A percentile compares a stretch with the other conserved stretches of the same genome.
phyloP scores from a whole-genome alignment of 805 yeast genomes.

The Middelhovenomyces tepae region DNA sequence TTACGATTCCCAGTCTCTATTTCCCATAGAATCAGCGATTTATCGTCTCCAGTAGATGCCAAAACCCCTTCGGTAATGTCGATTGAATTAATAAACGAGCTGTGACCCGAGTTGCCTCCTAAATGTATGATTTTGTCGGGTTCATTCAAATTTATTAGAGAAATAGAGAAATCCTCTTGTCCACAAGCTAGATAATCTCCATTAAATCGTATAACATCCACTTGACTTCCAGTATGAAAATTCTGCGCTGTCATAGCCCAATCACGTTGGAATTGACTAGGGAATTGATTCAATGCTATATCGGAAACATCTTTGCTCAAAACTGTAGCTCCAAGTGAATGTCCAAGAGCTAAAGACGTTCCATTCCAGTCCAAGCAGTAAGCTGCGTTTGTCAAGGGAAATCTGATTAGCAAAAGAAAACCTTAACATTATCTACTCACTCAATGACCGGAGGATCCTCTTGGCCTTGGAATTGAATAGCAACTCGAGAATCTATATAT shows the following conservation, averaged over 20 bases:
- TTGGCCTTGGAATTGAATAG: conserved; percentile 2
- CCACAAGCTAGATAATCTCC: conserved; percentile 15
- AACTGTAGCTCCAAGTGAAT: conserved; percentile 1
- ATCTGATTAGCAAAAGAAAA: conserved; percentile 1
- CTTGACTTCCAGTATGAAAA: conserved; percentile 13
- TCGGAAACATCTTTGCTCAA: not conserved
- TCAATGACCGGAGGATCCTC: not conserved
- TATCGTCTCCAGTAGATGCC: conserved; percentile 28
- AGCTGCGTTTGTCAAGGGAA: not conserved
- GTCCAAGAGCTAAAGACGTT: conserved; percentile 5
- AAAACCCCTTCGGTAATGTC: conserved; percentile 27
- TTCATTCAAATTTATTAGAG: conserved; percentile 9
- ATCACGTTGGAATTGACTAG: conserved; percentile 1
- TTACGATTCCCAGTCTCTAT: conserved; percentile 5
- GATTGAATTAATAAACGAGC: conserved; percentile 23
- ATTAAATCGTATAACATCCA: conserved; percentile 8
- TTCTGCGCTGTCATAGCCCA: not conserved
- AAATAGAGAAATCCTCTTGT: conserved; percentile 17
- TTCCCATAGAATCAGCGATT: conserved; percentile 26
- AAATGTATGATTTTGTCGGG: conserved; percentile 4
- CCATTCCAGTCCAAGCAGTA: conserved; percentile 14
- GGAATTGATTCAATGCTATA: not conserved
- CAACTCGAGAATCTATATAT: not conserved
- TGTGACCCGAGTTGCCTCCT: conserved; percentile 15
- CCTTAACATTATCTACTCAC: not conserved